Conservation (phyloP, 495 filamentous ascomycete genomes). For the Jackrogersella multiformis region DNA sequence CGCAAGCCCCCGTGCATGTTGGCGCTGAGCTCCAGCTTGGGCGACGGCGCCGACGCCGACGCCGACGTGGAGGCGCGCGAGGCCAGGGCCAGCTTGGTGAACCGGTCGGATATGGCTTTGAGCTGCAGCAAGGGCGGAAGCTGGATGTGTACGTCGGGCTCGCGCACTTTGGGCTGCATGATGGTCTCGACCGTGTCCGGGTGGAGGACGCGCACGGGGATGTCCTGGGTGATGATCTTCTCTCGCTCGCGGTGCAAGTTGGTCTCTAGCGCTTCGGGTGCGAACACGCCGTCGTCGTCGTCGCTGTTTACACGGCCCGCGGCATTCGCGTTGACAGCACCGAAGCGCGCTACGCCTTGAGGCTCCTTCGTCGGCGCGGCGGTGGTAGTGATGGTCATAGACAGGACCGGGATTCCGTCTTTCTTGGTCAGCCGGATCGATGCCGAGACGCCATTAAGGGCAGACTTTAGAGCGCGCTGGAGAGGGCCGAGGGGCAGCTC, state of each 20-base stretch:
- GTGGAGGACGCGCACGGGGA: conserved; percentile 89
- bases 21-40: conserved; percentile 81
- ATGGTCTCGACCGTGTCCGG: conserved; percentile 81
- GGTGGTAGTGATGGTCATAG: conserved; percentile 81
- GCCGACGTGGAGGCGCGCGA: conserved; percentile 41
- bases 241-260: conserved; percentile 70
- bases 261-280: conserved; percentile 59
- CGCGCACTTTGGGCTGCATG: conserved; percentile 87
- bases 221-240: conserved; percentile 92
- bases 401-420: conserved; percentile 82
- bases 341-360: conserved; percentile 40
- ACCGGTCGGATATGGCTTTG: conserved; percentile 91
- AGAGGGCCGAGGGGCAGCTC: conserved; percentile 86
- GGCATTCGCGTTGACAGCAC: conserved; percentile 31
- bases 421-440: conserved; percentile 92
- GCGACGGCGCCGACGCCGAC: conserved; percentile 44
- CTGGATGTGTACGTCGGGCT: conserved; percentile 93
- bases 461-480: conserved; percentile 86
- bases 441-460: conserved; percentile 76
- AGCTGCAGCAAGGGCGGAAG: conserved; percentile 84
- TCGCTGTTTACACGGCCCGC: conserved; percentile 36
- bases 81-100: conserved; percentile 75
- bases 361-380: conserved; percentile 49
- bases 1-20: conserved; percentile 90
- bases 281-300: conserved; percentile 56